Percentiles rank a stretch among this genome's conserved stretches.
These are phyloP conservation scores for Umbilicus rupestris DNA, from an alignment of 164 flowering plant species.

Conservation along the genomic window DNA sequence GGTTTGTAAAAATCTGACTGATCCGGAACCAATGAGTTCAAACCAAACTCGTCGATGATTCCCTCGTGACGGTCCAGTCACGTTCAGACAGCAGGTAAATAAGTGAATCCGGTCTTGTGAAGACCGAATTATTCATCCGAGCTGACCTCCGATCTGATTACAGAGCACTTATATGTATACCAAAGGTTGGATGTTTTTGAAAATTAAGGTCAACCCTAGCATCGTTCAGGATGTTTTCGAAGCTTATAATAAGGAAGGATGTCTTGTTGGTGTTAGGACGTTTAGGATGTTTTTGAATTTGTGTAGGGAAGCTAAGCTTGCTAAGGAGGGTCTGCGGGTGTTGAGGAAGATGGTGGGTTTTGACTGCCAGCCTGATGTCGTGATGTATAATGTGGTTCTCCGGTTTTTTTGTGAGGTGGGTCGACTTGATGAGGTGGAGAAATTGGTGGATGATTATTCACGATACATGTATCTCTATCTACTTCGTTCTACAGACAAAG, in stretches of 20 bases:
- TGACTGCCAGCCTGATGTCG: constrained; percentile 43
- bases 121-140: constrained; percentile 80
- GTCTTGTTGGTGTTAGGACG: constrained; percentile 32
- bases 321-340: constrained; percentile 49
- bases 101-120: no score
- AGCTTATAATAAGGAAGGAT: constrained; percentile 36
- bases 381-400: constrained; percentile 58
- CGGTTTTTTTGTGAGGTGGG: constrained; percentile 43
- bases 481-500: no score
- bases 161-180: constrained; percentile 42
- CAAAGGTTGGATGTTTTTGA: constrained; percentile 41
- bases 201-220: constrained; percentile 26
- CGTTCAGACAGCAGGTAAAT: no score
- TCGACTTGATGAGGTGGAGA: constrained; percentile 32
- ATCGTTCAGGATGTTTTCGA: constrained; percentile 40
- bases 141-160: constrained; percentile 54
- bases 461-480: no score
- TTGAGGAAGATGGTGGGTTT: constrained; percentile 60
- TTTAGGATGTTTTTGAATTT: constrained; percentile 56
- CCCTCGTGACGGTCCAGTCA: no score
- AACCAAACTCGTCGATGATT: no score
- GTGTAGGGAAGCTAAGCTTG: constrained; percentile 47
- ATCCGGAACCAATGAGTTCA: no score
- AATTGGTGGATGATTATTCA: constrained; percentile 50
- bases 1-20: no score